Conservation (phyloP, 1,139 yeast species). For the Taphrina deformans region DNA sequence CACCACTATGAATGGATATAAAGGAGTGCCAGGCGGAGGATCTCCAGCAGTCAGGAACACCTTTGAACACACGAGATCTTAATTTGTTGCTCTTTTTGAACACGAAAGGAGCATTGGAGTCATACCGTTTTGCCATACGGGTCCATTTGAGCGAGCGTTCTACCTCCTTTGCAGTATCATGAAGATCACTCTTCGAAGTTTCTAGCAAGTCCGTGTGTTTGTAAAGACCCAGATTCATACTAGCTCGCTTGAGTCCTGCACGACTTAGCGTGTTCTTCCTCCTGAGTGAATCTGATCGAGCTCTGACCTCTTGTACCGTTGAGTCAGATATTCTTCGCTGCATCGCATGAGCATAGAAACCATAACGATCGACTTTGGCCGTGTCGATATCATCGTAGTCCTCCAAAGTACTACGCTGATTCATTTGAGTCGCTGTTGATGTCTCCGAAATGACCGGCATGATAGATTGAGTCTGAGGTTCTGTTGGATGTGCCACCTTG, state of each 20-base stretch:
- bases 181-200: background rate
- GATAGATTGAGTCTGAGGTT: background rate
- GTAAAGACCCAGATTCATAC: background rate
- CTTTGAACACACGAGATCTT: conserved; percentile 37
- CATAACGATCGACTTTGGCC: conserved; percentile 22
- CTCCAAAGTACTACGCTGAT: background rate
- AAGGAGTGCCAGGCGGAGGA: conserved; percentile 36
- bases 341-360: conserved; percentile 9
- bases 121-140: conserved; percentile 7
- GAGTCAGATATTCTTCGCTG: conserved; percentile 17
- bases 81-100: conserved; percentile 26
- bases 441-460: background rate
- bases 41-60: conserved; percentile 42
- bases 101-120: background rate
- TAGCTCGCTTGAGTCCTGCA: conserved; percentile 7
- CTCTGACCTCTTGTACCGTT: background rate
- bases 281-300: background rate
- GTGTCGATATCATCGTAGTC: conserved; percentile 22
- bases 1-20: conserved; percentile 31
- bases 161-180: conserved; percentile 4
- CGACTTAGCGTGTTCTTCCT: background rate
- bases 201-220: background rate
- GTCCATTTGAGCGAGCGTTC: conserved; percentile 22
- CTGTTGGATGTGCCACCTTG: background rate
- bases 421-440: background rate